These are phyloP conservation scores for Nymphaea colorata DNA, from an alignment of 164 flowering plant species.

Conservation along the genomic window DNA sequence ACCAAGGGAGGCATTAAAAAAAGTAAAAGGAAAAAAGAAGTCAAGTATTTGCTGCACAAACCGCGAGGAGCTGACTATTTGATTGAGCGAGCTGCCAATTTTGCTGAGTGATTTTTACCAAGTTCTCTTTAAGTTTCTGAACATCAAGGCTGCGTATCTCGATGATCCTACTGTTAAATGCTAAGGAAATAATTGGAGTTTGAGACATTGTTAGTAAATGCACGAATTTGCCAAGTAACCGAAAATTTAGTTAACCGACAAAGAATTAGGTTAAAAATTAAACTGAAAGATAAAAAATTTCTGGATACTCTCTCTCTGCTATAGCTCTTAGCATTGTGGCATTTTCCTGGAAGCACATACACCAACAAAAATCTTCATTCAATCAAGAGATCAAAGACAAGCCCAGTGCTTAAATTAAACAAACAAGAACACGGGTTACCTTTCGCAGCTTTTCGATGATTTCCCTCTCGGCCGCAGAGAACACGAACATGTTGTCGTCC, in stretches of 20 bases:
- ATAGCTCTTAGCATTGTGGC: neutral
- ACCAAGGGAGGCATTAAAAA: neutral
- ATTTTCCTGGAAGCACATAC: neutral
- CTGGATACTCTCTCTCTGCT: neutral
- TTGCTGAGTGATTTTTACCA: conserved; percentile 41
- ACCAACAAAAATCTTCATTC: neutral
- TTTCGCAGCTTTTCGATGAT: neutral
- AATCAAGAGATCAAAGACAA: neutral
- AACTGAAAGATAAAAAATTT: neutral
- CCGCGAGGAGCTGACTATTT: conserved; percentile 47
- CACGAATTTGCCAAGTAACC: conserved; percentile 2
- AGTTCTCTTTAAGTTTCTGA: conserved; percentile 29
- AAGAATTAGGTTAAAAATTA: conserved; percentile 1
- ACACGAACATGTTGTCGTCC: neutral
- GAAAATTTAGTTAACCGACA: conserved; percentile 1
- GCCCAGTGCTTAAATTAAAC: neutral
- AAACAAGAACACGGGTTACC: neutral
- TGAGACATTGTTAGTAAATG: neutral
- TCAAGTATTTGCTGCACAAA: conserved; percentile 8
- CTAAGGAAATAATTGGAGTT: neutral
- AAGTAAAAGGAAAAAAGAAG: neutral
- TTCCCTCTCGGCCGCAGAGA: neutral
- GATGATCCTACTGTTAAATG: conserved; percentile 35
- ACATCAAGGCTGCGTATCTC: conserved; percentile 39
- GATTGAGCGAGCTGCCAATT: conserved; percentile 56